phyloP scores from a whole-genome alignment of 2,329 filamentous ascomycete genomes.

The Gaeumannomyces sp. region DNA sequence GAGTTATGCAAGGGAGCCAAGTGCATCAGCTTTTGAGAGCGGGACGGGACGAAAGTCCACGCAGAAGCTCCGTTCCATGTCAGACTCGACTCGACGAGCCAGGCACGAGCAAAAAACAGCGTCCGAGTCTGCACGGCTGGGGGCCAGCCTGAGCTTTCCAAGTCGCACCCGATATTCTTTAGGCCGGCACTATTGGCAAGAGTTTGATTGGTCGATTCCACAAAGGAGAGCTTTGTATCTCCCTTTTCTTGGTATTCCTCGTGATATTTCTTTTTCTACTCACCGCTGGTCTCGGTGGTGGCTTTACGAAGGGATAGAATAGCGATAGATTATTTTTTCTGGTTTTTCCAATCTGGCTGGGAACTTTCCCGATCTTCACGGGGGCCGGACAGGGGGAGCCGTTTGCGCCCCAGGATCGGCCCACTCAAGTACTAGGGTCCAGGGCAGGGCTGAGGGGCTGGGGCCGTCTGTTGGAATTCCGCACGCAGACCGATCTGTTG shows the following conservation, averaged over 20 bases:
- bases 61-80: background rate
- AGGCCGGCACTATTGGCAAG: background rate
- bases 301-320: background rate
- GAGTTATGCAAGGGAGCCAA: background rate
- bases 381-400: background rate
- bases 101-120: background rate
- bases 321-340: background rate
- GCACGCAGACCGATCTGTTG: background rate
- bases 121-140: background rate
- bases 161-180: background rate
- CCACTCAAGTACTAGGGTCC: background rate
- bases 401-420: background rate
- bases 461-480: no score
- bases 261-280: background rate
- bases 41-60: background rate
- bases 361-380: background rate
- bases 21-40: background rate
- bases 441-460: background rate
- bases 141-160: background rate
- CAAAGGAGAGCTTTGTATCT: background rate
- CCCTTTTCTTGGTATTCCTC: background rate
- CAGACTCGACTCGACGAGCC: background rate
- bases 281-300: no score
- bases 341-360: background rate
- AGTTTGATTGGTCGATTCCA: background rate